phyloP scores from a whole-genome alignment of 1,284 basidiomycete species.

The Microbotryomycetes sp. region DNA sequence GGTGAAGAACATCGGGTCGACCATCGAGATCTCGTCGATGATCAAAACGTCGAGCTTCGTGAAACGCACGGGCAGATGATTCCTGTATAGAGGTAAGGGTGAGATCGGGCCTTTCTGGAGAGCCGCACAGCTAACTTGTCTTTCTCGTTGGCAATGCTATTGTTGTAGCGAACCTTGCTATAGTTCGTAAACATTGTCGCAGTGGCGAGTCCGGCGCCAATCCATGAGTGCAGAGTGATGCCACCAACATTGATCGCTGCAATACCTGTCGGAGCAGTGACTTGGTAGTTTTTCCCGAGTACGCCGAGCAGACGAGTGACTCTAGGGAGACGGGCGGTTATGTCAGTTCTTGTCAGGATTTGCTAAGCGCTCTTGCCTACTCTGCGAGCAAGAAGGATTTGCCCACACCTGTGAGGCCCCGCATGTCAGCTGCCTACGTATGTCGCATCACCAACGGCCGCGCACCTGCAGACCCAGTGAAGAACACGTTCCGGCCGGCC shows the following conservation, averaged over 20 bases:
- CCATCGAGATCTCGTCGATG: conserved; percentile 31
- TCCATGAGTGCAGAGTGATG: conserved; percentile 28
- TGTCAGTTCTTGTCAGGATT: background rate
- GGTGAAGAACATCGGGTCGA: conserved; percentile 17
- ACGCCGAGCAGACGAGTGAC: conserved; percentile 21
- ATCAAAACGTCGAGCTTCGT: conserved; percentile 9
- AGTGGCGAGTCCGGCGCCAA: conserved; percentile 18
- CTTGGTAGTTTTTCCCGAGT: conserved; percentile 8
- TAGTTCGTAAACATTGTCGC: no score
- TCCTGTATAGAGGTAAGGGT: background rate
- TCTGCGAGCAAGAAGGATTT: conserved; percentile 34
- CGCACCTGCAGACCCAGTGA: conserved; percentile 34
- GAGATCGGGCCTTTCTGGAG: background rate
- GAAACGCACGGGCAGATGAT: conserved; percentile 1
- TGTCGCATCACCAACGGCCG: background rate
- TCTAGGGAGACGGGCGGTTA: conserved; percentile 6
- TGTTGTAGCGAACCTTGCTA: no score
- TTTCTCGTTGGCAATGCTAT: background rate
- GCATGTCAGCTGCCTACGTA: background rate
- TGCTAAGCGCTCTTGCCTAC: background rate
- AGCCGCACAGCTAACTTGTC: background rate
- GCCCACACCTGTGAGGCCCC: conserved; percentile 21
- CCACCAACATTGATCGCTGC: conserved; percentile 37
- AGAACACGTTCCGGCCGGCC: conserved; percentile 31
- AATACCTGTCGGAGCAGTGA: conserved; percentile 40